A percentile compares a stretch with the other conserved stretches of the same genome.
phyloP scores from a whole-genome alignment of 805 yeast genomes.

The Nakazawaea ishiwadae region DNA sequence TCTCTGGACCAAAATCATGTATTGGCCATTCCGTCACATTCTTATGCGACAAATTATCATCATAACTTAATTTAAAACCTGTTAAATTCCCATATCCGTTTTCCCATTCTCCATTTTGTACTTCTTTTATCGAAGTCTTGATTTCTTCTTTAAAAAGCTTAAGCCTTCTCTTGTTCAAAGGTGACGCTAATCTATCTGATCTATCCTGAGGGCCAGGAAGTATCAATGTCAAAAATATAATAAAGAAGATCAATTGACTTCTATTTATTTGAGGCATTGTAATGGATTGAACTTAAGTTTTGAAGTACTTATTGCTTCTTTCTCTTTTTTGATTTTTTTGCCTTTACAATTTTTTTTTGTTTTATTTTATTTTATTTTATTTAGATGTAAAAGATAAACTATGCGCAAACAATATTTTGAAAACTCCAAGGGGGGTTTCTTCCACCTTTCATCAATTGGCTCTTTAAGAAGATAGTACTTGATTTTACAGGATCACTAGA shows the following conservation, averaged over 20 bases:
- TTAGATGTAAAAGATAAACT: neutral
- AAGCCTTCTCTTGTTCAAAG: conserved; percentile 22
- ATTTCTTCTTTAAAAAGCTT: conserved; percentile 30
- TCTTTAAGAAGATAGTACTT: too few species aligned
- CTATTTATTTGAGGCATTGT: conserved; percentile 12
- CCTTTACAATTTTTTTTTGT: neutral
- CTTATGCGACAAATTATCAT: conserved; percentile 45
- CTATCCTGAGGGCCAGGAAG: conserved; percentile 29
- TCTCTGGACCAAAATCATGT: conserved; percentile 22
- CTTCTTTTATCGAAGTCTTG: conserved; percentile 25
- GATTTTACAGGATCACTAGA: too few species aligned
- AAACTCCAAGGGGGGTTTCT: too few species aligned
- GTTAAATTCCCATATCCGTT: conserved; percentile 67
- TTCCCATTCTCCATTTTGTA: conserved; percentile 38
- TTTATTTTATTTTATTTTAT: neutral
- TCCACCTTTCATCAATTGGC: too few species aligned
- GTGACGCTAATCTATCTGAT: conserved; percentile 10
- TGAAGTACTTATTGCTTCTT: neutral
- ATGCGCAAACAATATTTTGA: too few species aligned
- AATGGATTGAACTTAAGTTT: neutral
- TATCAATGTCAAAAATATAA: conserved; percentile 34
- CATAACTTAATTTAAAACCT: conserved; percentile 64
- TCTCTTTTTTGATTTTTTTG: neutral
- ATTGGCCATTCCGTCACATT: conserved; percentile 55
- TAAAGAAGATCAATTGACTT: conserved; percentile 22